Evolutionary conservation across 257 asterid species (phyloP).

Genomic region (Scutellaria galericulata): DNA sequence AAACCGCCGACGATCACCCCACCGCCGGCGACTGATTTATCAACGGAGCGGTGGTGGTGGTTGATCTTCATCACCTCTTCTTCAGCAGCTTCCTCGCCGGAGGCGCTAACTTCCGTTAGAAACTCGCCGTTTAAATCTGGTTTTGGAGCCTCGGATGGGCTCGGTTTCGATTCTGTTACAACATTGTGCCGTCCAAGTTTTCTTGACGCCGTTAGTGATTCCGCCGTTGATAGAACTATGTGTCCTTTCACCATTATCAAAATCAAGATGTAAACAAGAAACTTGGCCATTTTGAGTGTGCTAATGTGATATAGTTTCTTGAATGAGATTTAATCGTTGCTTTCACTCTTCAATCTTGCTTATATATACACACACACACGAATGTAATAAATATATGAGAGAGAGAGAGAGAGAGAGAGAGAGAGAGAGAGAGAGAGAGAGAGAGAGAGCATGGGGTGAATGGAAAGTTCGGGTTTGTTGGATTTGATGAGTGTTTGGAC

Average conservation of each 20-base stretch:
- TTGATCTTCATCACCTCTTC: constrained; percentile 32
- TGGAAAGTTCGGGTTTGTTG: constrained; percentile 43
- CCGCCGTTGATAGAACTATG: constrained; percentile 18
- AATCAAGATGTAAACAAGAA: constrained; percentile 22
- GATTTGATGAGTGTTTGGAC: constrained; percentile 1
- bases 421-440: too few relatives aligned
- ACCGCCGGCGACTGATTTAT: constrained; percentile 48
- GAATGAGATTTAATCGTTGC: not conserved
- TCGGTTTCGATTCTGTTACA: not conserved
- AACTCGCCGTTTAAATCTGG: not conserved
- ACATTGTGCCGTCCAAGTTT: constrained; percentile 34
- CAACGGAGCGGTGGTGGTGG: constrained; percentile 40
- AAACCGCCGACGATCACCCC: constrained; percentile 53
- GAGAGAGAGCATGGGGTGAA: not conserved
- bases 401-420: not conserved
- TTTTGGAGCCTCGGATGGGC: constrained; percentile 30
- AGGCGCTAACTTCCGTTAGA: constrained; percentile 34
- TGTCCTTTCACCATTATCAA: constrained; percentile 24
- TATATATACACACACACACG: not conserved
- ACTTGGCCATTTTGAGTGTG: constrained; percentile 32
- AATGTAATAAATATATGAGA: not conserved
- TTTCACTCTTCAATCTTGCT: not conserved
- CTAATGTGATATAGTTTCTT: not conserved
- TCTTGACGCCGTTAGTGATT: constrained; percentile 17
- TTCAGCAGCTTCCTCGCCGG: constrained; percentile 29